Evolutionary conservation across 129 eudicot species (phyloP).

Genomic region (Flaveria ramosissima): DNA sequence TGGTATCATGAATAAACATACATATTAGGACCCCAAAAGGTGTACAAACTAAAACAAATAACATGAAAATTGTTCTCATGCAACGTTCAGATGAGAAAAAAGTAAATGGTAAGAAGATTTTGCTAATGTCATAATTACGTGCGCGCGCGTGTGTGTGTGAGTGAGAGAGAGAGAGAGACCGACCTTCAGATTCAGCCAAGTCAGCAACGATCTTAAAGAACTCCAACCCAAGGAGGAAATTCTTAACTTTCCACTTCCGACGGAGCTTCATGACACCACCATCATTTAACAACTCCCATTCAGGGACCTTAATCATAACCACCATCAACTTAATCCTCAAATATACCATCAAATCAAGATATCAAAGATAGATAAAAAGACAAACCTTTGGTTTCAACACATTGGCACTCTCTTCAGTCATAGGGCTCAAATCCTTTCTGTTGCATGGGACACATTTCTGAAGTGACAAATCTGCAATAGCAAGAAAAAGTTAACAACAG

Average conservation of each 20-base stretch:
- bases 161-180: constrained; percentile 21
- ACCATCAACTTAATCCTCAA: background rate
- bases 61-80: background rate
- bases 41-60: background rate
- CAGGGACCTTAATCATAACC: constrained; percentile 60
- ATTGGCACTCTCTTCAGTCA: constrained; percentile 68
- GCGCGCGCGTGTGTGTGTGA: background rate
- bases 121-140: background rate
- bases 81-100: background rate
- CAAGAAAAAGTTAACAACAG: constrained; percentile 5
- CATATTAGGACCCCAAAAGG: background rate
- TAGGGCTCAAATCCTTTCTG: constrained; percentile 69
- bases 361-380: background rate
- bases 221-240: constrained; percentile 79
- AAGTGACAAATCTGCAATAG: constrained; percentile 58
- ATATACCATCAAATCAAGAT: background rate
- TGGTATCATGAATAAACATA: too few species aligned
- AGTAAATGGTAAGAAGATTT: too few species aligned
- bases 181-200: constrained; percentile 96
- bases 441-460: constrained; percentile 89
- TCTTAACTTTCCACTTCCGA: constrained; percentile 84
- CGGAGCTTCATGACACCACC: constrained; percentile 65
- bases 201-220: constrained; percentile 70
- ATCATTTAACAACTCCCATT: constrained; percentile 75
- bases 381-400: constrained; percentile 55